Evolutionary conservation across 2,329 filamentous ascomycete species (phyloP).

Genomic region (Ascochyta koolunga): DNA sequence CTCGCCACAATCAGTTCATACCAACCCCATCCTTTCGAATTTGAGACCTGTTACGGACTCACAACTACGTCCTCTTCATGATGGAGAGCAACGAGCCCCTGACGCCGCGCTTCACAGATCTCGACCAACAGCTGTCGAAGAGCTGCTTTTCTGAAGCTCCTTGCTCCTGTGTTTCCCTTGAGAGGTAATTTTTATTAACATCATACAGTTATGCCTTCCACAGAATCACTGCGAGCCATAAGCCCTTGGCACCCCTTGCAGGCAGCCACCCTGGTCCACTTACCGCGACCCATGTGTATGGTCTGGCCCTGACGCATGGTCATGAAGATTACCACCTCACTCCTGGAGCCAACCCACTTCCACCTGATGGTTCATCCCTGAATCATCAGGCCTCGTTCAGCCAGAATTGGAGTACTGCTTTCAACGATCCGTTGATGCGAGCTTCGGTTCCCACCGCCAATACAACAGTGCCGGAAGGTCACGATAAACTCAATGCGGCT

Average conservation of each 20-base stretch:
- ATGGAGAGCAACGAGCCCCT: neutral
- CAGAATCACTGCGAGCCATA: too few relatives aligned
- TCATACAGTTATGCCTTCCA: constrained; percentile 17
- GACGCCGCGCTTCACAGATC: neutral
- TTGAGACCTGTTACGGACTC: neutral
- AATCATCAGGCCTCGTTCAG: too few relatives aligned
- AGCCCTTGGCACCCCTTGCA: too few relatives aligned
- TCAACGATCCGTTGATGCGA: too few relatives aligned
- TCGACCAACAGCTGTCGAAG: neutral
- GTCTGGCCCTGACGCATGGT: neutral
- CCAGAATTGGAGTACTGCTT: too few relatives aligned
- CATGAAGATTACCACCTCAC: too few relatives aligned
- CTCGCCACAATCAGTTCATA: too few relatives aligned
- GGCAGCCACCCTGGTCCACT: neutral
- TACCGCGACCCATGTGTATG: neutral
- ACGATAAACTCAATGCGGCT: neutral
- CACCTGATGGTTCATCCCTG: too few relatives aligned
- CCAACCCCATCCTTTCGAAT: neutral
- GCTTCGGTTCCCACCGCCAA: too few relatives aligned
- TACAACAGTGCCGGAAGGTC: too few relatives aligned
- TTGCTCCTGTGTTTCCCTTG: neutral
- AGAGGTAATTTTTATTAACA: constrained; percentile 11
- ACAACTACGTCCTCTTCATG: neutral
- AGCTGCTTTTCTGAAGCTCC: neutral
- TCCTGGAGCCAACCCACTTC: too few relatives aligned